A percentile compares a stretch with the other conserved stretches of the same genome.
Conservation (phyloP, 495 filamentous ascomycete species). For the Emericellopsis terricola region DNA sequence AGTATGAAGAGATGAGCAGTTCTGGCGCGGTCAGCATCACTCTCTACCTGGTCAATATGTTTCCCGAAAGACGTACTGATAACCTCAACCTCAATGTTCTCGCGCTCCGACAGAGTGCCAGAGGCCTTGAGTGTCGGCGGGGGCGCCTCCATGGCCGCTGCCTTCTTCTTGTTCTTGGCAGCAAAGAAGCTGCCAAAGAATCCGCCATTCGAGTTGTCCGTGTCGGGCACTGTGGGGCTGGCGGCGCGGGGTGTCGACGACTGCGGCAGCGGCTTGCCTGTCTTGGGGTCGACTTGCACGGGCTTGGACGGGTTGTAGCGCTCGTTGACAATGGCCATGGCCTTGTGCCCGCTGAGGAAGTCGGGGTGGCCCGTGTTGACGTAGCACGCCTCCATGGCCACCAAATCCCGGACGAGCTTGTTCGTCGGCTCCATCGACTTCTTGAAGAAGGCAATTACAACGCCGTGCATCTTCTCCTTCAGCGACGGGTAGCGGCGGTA, state of each 20-base stretch:
- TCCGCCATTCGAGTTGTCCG: constrained; percentile 39
- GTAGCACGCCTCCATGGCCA: constrained; percentile 90
- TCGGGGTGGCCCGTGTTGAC: constrained; percentile 98
- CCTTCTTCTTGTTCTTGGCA: constrained; percentile 99
- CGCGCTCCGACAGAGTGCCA: constrained; percentile 78
- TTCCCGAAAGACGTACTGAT: constrained; percentile 87
- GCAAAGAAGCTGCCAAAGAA: constrained; percentile 98
- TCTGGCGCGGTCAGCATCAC: constrained; percentile 37
- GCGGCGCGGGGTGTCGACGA: constrained; percentile 45
- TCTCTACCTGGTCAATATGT: no score
- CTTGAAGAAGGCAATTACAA: constrained; percentile 95
- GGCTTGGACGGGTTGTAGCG: constrained; percentile 63
- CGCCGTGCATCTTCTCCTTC: constrained; percentile 91
- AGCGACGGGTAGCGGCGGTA: constrained; percentile 84
- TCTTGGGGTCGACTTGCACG: constrained; percentile 97
- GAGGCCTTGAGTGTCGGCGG: constrained; percentile 87
- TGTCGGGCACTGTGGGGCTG: constrained; percentile 40
- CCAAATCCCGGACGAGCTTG: constrained; percentile 86
- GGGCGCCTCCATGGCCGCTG: constrained; percentile 94
- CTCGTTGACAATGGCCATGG: constrained; percentile 96
- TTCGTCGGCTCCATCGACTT: constrained; percentile 94
- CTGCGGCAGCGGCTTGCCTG: constrained; percentile 70
- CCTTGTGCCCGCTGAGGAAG: constrained; percentile 91
- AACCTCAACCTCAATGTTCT: constrained; percentile 88
- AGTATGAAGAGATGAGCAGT: constrained; percentile 90